phyloP scores from a whole-genome alignment of 768 basidiomycete species.

The Naganishia antarctica region DNA sequence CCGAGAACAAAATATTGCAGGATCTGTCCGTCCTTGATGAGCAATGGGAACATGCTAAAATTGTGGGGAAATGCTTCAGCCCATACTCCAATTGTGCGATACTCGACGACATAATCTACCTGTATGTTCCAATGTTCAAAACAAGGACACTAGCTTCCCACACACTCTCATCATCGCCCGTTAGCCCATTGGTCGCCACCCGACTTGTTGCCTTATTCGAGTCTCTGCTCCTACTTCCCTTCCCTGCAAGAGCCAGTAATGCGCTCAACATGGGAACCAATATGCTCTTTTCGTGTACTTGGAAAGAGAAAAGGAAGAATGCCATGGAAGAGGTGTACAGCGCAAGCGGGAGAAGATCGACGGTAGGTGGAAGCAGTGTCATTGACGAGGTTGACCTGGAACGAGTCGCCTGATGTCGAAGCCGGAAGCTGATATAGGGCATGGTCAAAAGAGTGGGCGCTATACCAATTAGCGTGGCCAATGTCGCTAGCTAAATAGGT shows the following conservation, averaged over 20 bases:
- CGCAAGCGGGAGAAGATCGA: constrained; percentile 71
- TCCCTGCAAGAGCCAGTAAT: constrained; percentile 57
- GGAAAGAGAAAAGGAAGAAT: constrained; percentile 94
- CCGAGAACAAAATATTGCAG: constrained; percentile 62
- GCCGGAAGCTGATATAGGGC: constrained; percentile 36
- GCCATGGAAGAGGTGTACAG: constrained; percentile 76
- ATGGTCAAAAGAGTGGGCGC: constrained; percentile 49
- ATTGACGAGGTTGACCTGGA: constrained; percentile 36
- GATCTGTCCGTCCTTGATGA: constrained; percentile 70
- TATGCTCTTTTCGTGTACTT: constrained; percentile 93
- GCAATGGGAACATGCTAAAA: constrained; percentile 82
- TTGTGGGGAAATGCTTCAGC: background rate
- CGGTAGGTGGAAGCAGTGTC: constrained; percentile 52
- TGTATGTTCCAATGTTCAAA: constrained; percentile 81
- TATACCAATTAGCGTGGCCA: constrained; percentile 67
- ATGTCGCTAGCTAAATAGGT: constrained; percentile 56
- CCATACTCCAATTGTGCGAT: background rate
- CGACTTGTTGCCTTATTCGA: constrained; percentile 38
- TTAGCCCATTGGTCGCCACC: constrained; percentile 25
- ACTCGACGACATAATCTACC: constrained; percentile 54
- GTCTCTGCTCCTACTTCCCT: constrained; percentile 6
- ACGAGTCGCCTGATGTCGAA: constrained; percentile 17
- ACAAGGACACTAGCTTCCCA: constrained; percentile 69
- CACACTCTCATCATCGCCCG: constrained; percentile 52
- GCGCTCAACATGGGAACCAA: constrained; percentile 78